Conservation (phyloP, 495 filamentous ascomycete species). For the Talaromyces borbonicus region DNA sequence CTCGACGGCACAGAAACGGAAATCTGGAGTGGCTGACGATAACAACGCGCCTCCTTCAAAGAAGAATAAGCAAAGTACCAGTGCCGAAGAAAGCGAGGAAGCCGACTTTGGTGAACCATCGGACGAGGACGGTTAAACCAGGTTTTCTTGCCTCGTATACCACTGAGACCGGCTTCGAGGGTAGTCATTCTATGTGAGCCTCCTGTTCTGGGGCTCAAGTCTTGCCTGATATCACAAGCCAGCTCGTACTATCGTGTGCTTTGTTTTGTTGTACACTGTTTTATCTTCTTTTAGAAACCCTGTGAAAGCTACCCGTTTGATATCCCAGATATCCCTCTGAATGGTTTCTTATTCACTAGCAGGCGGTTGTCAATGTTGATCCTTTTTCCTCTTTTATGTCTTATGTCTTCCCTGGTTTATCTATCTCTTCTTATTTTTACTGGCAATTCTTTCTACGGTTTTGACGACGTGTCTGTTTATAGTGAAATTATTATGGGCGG, state of each 20-base stretch:
- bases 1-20: constrained; percentile 37
- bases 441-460: constrained; percentile 9
- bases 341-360: constrained; percentile 16
- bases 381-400: constrained; percentile 15
- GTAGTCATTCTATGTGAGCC: too few relatives aligned
- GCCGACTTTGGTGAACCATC: constrained; percentile 37
- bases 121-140: constrained; percentile 40
- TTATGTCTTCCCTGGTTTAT: constrained; percentile 9
- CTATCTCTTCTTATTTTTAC: background rate
- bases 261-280: too few relatives aligned
- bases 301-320: constrained; percentile 1
- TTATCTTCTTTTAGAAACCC: background rate
- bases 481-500: constrained; percentile 13
- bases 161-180: background rate
- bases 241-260: too few relatives aligned
- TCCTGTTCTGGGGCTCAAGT: too few relatives aligned
- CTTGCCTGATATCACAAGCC: too few relatives aligned
- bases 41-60: constrained; percentile 31
- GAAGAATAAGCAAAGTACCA: constrained; percentile 38
- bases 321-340: background rate
- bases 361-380: constrained; percentile 23
- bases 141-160: background rate
- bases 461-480: constrained; percentile 14
- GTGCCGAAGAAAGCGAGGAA: constrained; percentile 38
- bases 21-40: constrained; percentile 38